Conservation (phyloP, 2,329 filamentous ascomycete species). For the Ascochyta lentis region DNA sequence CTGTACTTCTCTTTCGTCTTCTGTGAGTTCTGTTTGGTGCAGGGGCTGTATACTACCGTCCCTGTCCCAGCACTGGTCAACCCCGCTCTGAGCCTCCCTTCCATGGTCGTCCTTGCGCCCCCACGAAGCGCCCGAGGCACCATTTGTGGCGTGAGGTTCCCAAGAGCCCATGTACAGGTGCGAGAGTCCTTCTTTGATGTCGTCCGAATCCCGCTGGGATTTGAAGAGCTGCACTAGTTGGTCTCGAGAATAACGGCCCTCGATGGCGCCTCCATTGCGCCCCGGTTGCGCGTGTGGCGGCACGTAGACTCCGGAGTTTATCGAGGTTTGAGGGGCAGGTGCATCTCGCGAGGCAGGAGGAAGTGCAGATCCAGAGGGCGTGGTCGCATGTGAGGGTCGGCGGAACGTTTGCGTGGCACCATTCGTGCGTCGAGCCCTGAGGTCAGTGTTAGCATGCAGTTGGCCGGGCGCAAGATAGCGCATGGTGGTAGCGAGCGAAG, state of each 20-base stretch:
- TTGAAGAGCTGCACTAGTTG: slow-evolving; percentile 79
- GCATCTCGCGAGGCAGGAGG: slow-evolving; percentile 39
- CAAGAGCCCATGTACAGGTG: slow-evolving; percentile 76
- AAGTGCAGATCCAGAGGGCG: slow-evolving; percentile 53
- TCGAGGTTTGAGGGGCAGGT: slow-evolving; percentile 39
- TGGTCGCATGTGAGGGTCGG: slow-evolving; percentile 66
- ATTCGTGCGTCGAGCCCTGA: slow-evolving; percentile 70
- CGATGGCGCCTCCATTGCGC: slow-evolving; percentile 62
- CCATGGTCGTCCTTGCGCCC: slow-evolving; percentile 74
- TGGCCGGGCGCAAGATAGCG: neutral
- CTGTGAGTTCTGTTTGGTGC: slow-evolving; percentile 73
- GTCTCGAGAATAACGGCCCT: slow-evolving; percentile 76
- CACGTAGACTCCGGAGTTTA: slow-evolving; percentile 61
- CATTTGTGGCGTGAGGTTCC: slow-evolving; percentile 77
- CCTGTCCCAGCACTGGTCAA: slow-evolving; percentile 91
- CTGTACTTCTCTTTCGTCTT: slow-evolving; percentile 69
- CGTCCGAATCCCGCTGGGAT: slow-evolving; percentile 60
- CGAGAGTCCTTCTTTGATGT: slow-evolving; percentile 66
- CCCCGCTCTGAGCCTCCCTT: slow-evolving; percentile 76
- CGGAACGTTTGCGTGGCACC: slow-evolving; percentile 73
- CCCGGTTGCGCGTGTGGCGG: slow-evolving; percentile 66
- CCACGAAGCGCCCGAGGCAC: slow-evolving; percentile 67
- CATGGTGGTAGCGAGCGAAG: slow-evolving; percentile 23
- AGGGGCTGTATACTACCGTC: slow-evolving; percentile 74
- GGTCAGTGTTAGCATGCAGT: slow-evolving; percentile 23